Percentiles rank a stretch among this genome's conserved stretches.
phyloP scores from a whole-genome alignment of 23 red algal species.

The Gracilaria caudata region DNA sequence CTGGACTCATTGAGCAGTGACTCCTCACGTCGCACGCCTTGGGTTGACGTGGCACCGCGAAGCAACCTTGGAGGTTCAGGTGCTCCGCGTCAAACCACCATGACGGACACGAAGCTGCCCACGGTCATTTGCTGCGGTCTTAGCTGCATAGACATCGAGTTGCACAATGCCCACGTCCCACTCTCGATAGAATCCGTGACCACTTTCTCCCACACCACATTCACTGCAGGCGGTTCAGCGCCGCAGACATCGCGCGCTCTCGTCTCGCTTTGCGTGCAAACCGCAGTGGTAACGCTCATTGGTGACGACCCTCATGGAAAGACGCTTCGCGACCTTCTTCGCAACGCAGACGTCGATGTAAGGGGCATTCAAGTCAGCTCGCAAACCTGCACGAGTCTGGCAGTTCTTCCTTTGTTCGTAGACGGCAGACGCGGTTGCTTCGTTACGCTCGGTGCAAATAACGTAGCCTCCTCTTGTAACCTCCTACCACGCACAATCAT shows the following conservation, averaged over 20 bases:
- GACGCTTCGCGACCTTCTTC: constrained; percentile 49
- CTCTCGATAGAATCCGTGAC: constrained; percentile 70
- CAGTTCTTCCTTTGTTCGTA: constrained; percentile 77
- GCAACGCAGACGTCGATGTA: constrained; percentile 37
- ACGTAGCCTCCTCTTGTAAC: constrained; percentile 14
- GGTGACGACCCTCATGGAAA: constrained; percentile 68
- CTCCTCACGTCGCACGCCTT: not conserved
- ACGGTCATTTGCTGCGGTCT: constrained; percentile 83
- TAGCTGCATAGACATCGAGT: constrained; percentile 80
- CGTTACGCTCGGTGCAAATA: constrained; percentile 85
- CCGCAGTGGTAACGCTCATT: constrained; percentile 36
- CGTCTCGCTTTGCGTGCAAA: constrained; percentile 24
- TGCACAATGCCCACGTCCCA: constrained; percentile 62
- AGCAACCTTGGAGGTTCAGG: not conserved
- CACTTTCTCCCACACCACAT: constrained; percentile 64
- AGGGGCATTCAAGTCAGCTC: constrained; percentile 25
- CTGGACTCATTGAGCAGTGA: too few species aligned
- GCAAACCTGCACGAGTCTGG: constrained; percentile 65
- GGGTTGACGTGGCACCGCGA: not conserved
- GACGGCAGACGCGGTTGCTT: constrained; percentile 87
- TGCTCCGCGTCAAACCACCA: not conserved
- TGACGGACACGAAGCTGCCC: constrained; percentile 13
- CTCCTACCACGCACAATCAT: constrained; percentile 49
- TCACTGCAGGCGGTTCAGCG: constrained; percentile 71
- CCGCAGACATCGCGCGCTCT: constrained; percentile 80